Evolutionary conservation across 176 grass and related monocot genomes (phyloP), one percentile per base, ranked within the genome.

Genomic region (Oryza coarctata): DNA sequence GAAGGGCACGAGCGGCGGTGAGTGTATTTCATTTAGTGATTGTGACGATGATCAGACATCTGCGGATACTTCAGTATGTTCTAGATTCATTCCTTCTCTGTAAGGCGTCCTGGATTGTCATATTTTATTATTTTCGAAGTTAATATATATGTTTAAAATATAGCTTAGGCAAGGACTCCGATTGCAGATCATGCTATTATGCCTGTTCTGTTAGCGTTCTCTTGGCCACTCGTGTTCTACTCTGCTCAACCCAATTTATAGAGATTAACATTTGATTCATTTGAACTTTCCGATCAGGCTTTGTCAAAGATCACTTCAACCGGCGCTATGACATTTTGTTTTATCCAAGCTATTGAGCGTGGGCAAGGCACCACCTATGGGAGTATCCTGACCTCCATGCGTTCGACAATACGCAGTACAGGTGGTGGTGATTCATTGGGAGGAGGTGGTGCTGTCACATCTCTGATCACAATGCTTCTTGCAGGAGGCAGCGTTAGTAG

Each of bases 251-350:
- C 18, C 47, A 55, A 55, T 55, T 55, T 55, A n/a, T 55, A 55
- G 50, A 22, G 64, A 36, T 29, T 82, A 38, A 25, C 18, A 74
- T 69, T 76, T 45, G n/a, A 68, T 77, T 78, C 44, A 68, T 20
- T 74, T 86, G 73, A 22, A 83, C 39, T 62, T 40, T 73, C 43
- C 35, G 35, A 77, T 73, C 84, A 98, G 95, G 95, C 95, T 81
- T 88, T 98, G 63, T 98, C 95, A 35, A 95, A 66, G 85, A 79
- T 94, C 63, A 95, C 96, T 83, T 99, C 96, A 13, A 99, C 96
- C 38, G 96, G 96, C 32, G 96, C 96, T 6, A 99, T 99, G 96
- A 99, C 93, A 60, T 99, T 90, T 64, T 92, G 96, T 73, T 99
- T 99, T 83, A 99, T 99, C 76, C 96, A 99, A 93, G 96, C 96